Conservation (phyloP, 805 yeast genomes). For the Schwanniomyces vanrijiae region DNA sequence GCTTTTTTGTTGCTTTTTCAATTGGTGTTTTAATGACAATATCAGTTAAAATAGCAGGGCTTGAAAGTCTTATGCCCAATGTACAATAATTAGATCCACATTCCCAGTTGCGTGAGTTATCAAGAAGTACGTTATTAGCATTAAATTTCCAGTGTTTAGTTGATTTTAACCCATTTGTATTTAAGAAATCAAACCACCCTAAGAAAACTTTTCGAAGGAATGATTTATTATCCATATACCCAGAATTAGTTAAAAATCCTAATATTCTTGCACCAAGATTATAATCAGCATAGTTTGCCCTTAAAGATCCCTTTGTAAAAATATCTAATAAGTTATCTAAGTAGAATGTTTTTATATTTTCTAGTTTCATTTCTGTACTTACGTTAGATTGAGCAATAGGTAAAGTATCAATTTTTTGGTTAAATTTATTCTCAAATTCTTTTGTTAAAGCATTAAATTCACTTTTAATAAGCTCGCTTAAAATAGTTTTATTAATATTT, state of each 20-base stretch:
- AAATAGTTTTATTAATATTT: constrained; percentile 17
- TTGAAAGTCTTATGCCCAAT: constrained; percentile 34
- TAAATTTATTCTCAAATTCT: constrained; percentile 12
- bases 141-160: constrained; percentile 28
- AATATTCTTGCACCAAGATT: constrained; percentile 37
- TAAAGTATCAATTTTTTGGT: constrained; percentile 24
- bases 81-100: constrained; percentile 30
- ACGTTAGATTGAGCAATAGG: constrained; percentile 11
- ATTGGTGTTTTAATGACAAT: constrained; percentile 21
- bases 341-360: constrained; percentile 21
- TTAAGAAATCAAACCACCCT: constrained; percentile 42
- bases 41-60: constrained; percentile 35
- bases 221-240: constrained; percentile 15
- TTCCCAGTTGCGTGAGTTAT: constrained; percentile 34
- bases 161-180: constrained; percentile 19
- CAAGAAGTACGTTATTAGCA: constrained; percentile 39
- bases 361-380: constrained; percentile 6
- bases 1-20: constrained; percentile 12
- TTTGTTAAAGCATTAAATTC: constrained; percentile 18
- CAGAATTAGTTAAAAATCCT: constrained; percentile 37
- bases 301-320: constrained; percentile 32
- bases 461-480: constrained; percentile 21
- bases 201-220: constrained; percentile 26
- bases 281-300: constrained; percentile 41
- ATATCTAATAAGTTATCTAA: constrained; percentile 30